Percentiles rank a stretch among this genome's conserved stretches.
Evolutionary conservation across 768 basidiomycete genomes (phyloP).

Genomic region (Leccinum rimulosum): DNA sequence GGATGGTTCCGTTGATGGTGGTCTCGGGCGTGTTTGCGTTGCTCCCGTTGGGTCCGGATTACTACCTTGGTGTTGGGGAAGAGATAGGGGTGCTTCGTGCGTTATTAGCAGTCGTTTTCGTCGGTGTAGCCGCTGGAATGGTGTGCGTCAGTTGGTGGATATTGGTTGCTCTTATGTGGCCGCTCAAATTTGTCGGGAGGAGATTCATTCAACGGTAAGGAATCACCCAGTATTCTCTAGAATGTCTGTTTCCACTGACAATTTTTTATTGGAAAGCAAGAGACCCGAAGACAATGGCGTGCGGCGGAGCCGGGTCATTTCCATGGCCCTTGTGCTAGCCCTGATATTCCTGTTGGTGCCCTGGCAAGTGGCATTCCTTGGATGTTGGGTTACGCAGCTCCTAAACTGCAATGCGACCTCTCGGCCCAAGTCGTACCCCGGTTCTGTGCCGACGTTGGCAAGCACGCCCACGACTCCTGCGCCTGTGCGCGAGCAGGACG

Average conservation of each 20-base stretch:
- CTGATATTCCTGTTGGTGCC: slow-evolving; percentile 79
- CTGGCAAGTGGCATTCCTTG: slow-evolving; percentile 88
- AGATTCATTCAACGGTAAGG: slow-evolving; percentile 17
- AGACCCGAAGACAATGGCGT: slow-evolving; percentile 36
- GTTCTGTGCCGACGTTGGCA: slow-evolving; percentile 26
- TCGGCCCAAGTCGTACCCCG: slow-evolving; percentile 15
- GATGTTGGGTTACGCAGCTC: slow-evolving; percentile 78
- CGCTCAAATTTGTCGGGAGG: slow-evolving; percentile 27
- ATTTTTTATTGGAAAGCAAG: slow-evolving; percentile 5
- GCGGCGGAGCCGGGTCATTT: slow-evolving; percentile 49
- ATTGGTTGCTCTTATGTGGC: slow-evolving; percentile 47
- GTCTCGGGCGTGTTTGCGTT: slow-evolving; percentile 46
- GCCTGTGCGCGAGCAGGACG: slow-evolving; percentile 13
- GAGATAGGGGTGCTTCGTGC: slow-evolving; percentile 38
- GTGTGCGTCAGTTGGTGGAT: slow-evolving; percentile 61
- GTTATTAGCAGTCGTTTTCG: slow-evolving; percentile 52
- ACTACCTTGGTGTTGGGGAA: slow-evolving; percentile 61
- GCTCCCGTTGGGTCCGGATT: slow-evolving; percentile 53
- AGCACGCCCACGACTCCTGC: slow-evolving; percentile 26
- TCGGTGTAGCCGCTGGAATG: slow-evolving; percentile 62
- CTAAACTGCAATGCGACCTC: slow-evolving; percentile 50
- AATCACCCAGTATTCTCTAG: neutral
- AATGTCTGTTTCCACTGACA: neutral
- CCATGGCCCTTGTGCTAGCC: slow-evolving; percentile 57
- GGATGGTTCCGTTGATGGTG: slow-evolving; percentile 43